Conservation (phyloP, 331 rosid genomes). For the Telfairia occidentalis region DNA sequence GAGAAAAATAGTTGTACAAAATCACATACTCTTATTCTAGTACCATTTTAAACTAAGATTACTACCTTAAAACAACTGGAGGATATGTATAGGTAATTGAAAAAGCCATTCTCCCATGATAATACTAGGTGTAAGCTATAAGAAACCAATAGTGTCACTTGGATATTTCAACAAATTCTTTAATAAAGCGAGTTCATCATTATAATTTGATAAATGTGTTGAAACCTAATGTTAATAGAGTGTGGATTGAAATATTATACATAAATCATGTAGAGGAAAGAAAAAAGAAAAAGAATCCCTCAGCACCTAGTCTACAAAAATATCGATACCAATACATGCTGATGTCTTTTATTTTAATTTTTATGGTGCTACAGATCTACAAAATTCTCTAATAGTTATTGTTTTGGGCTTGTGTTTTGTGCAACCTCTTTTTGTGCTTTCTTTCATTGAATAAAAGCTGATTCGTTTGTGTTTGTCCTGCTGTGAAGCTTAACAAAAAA, state of each 20-base stretch:
- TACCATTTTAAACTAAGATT: background rate
- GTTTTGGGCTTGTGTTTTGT: background rate
- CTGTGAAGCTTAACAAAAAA: too few species aligned
- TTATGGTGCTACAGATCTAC: background rate
- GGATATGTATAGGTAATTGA: background rate
- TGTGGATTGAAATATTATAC: background rate
- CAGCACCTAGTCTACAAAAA: background rate
- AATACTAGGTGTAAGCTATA: background rate
- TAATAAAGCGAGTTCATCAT: too few species aligned
- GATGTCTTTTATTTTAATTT: background rate
- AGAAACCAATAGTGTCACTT: background rate
- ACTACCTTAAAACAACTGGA: background rate
- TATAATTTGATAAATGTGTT: background rate
- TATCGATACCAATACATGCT: background rate
- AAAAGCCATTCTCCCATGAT: background rate
- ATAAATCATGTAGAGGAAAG: background rate
- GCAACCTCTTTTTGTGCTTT: background rate
- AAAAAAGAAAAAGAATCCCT: background rate
- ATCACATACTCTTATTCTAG: background rate
- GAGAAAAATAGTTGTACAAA: background rate
- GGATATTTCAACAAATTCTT: too few species aligned
- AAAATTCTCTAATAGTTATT: background rate
- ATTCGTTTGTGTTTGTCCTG: too few species aligned
- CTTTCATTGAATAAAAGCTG: background rate
- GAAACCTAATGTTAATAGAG: background rate